phyloP scores from a whole-genome alignment of 1,284 basidiomycete species.

The Takashimella koratensis region DNA sequence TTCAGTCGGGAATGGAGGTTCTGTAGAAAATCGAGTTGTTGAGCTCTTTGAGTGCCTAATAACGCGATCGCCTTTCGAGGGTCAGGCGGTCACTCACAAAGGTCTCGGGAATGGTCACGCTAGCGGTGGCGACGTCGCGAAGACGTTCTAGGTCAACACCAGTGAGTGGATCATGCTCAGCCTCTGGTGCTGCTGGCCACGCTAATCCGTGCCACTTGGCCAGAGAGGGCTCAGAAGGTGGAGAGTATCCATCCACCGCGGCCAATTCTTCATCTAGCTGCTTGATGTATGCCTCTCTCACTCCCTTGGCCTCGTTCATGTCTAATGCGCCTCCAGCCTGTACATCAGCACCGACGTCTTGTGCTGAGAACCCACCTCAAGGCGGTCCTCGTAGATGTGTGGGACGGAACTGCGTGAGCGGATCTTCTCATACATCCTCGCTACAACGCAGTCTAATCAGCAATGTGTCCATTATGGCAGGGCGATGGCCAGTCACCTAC shows the following conservation, averaged over 20 bases:
- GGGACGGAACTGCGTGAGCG: slow-evolving; percentile 71
- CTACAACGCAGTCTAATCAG: too few relatives aligned
- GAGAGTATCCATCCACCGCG: slow-evolving; percentile 54
- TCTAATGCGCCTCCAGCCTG: slow-evolving; percentile 54
- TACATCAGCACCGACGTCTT: too few relatives aligned
- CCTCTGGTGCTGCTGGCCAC: slow-evolving; percentile 63
- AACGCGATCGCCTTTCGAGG: too few relatives aligned
- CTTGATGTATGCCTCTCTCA: slow-evolving; percentile 60
- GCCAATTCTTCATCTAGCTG: slow-evolving; percentile 61
- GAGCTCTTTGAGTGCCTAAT: too few relatives aligned
- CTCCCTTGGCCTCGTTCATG: slow-evolving; percentile 55
- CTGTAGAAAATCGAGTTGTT: too few relatives aligned
- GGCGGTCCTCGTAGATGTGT: slow-evolving; percentile 70
- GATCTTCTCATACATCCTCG: slow-evolving; percentile 76
- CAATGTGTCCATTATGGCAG: too few relatives aligned
- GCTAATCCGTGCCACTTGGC: slow-evolving; percentile 64
- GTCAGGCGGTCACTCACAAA: slow-evolving; percentile 63
- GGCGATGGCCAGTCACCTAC: too few relatives aligned
- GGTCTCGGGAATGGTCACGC: slow-evolving; percentile 65
- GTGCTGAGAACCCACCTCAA: slow-evolving; percentile 70
- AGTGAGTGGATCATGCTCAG: slow-evolving; percentile 60
- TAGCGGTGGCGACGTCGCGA: slow-evolving; percentile 61
- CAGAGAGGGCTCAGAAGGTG: slow-evolving; percentile 57
- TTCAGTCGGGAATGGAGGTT: slow-evolving; percentile 74
- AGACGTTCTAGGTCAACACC: slow-evolving; percentile 60